Evolutionary conservation across 1,284 basidiomycete species (phyloP).

Genomic region (Boletus holoroseus): DNA sequence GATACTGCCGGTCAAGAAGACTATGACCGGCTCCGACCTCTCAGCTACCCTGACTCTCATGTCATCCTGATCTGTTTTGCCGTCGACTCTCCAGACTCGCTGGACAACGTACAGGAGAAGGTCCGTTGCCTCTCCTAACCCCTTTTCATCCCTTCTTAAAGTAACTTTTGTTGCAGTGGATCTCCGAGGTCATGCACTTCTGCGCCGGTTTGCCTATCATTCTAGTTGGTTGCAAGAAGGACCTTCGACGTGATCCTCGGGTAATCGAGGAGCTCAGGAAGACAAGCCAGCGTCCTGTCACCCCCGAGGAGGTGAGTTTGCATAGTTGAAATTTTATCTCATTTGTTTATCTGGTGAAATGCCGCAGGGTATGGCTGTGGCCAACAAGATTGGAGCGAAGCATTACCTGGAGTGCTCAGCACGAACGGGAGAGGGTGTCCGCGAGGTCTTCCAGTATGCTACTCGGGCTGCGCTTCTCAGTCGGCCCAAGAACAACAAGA

Average conservation of each 20-base stretch:
- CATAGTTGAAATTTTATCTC: neutral
- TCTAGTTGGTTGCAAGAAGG: conserved; percentile 91
- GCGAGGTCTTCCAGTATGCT: conserved; percentile 89
- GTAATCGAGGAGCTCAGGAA: conserved; percentile 77
- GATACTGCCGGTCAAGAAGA: conserved; percentile 94
- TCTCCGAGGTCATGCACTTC: conserved; percentile 91
- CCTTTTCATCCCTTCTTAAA: conserved; percentile 7
- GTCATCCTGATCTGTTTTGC: conserved; percentile 94
- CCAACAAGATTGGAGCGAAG: conserved; percentile 84
- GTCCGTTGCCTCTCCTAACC: conserved; percentile 39
- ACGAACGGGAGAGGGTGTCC: conserved; percentile 83
- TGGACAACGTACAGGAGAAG: conserved; percentile 96
- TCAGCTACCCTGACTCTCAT: conserved; percentile 88
- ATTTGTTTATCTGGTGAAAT: conserved; percentile 1
- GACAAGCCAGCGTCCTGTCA: conserved; percentile 78
- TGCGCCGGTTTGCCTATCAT: conserved; percentile 84
- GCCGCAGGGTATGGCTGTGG: conserved; percentile 73
- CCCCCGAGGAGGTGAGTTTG: conserved; percentile 58
- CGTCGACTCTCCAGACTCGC: conserved; percentile 85
- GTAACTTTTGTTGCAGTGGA: conserved; percentile 57
- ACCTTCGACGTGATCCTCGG: conserved; percentile 74
- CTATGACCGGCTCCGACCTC: conserved; percentile 85
- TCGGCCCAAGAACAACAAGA: conserved; percentile 41
- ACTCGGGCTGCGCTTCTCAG: conserved; percentile 73
- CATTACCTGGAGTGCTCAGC: conserved; percentile 90